These are phyloP conservation scores for Colletotrichum shisoi DNA, from an alignment of 2,329 filamentous ascomycete genomes.

Conservation along the genomic window DNA sequence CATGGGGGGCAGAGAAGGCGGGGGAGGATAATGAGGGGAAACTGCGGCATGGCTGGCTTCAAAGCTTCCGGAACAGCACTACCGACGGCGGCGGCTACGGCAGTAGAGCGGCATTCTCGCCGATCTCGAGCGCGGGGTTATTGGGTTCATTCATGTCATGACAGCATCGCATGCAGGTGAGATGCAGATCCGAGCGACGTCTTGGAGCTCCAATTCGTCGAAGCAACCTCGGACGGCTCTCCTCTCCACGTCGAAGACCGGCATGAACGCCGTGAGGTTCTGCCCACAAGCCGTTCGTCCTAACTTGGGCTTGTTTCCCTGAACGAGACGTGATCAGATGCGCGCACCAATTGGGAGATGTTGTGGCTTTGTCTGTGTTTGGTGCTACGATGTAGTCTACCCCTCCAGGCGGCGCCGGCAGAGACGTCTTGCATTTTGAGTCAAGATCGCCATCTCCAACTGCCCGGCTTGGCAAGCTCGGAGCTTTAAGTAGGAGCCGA, in stretches of 20 bases:
- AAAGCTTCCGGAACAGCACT: conserved; percentile 23
- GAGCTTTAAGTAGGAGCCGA: neutral
- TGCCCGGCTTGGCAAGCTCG: neutral
- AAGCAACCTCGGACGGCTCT: neutral
- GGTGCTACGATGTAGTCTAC: neutral
- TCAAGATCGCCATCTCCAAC: neutral
- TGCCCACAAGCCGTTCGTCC: neutral
- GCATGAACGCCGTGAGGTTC: conserved; percentile 8
- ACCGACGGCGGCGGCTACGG: conserved; percentile 16
- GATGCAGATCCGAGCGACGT: conserved; percentile 10
- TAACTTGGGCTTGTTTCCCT: neutral
- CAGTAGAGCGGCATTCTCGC: conserved; percentile 17
- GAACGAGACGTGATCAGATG: neutral
- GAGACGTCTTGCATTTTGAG: neutral
- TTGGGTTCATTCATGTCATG: conserved; percentile 13
- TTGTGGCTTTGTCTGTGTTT: neutral
- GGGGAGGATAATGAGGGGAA: conserved; percentile 21
- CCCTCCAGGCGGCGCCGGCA: neutral
- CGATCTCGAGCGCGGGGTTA: conserved; percentile 8
- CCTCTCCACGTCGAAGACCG: neutral
- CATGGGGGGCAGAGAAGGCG: conserved; percentile 14
- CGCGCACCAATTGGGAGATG: neutral
- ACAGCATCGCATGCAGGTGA: conserved; percentile 18
- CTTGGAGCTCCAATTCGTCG: conserved; percentile 9
- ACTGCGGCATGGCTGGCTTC: conserved; percentile 1